These are phyloP conservation scores for Lipomyces yamanashiensis DNA, from an alignment of 805 yeast genomes.

Conservation along the genomic window DNA sequence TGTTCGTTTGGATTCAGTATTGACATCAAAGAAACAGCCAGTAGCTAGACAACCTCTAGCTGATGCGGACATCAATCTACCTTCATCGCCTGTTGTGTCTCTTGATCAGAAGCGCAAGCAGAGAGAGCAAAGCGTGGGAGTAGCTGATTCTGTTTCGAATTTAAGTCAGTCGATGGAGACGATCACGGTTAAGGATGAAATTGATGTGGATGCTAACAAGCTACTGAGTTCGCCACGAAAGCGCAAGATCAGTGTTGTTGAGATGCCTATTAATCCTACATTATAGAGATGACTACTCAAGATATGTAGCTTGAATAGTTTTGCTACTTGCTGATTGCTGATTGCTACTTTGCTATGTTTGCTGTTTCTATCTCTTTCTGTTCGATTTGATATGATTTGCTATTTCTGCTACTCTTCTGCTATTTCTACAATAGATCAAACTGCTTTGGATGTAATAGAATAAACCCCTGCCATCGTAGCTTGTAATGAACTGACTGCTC, in stretches of 20 bases:
- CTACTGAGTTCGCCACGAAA: constrained; percentile 13
- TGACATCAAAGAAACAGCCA: not conserved
- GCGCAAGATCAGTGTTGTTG: constrained; percentile 33
- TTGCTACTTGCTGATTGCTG: not conserved
- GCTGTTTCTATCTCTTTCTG: not conserved
- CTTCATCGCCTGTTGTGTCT: not conserved
- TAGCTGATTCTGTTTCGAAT: not conserved
- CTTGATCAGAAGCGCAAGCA: not conserved
- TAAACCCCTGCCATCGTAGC: too few relatives aligned
- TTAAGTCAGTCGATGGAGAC: not conserved
- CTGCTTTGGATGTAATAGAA: too few relatives aligned
- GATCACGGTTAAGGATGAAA: constrained; percentile 4
- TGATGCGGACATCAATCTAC: not conserved
- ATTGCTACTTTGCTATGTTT: too few relatives aligned
- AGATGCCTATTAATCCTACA: constrained; percentile 13
- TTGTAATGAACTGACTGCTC: too few relatives aligned
- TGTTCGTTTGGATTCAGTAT: not conserved
- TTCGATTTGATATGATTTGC: not conserved
- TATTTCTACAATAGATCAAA: too few relatives aligned
- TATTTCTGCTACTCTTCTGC: not conserved
- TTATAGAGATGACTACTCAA: not conserved
- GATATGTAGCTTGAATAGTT: too few relatives aligned
- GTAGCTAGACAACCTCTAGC: not conserved
- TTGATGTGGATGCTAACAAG: not conserved
- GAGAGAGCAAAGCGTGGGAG: not conserved